Evolutionary conservation across 2,329 filamentous ascomycete species (phyloP).

Genomic region (Botrytis aclada): DNA sequence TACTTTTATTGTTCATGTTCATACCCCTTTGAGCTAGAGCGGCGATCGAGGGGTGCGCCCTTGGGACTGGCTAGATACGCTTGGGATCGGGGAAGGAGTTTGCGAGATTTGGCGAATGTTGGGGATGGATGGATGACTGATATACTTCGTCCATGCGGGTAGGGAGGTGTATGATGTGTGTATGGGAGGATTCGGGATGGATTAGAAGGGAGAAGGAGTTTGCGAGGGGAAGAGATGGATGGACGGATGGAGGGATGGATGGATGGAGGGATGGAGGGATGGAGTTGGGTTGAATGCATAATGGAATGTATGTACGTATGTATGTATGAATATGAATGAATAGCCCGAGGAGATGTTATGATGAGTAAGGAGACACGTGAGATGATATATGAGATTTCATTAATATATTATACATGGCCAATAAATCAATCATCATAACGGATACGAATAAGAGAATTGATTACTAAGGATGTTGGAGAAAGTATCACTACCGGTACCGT

Average conservation of each 20-base stretch:
- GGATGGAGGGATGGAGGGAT: neutral
- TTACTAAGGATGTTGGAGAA: neutral
- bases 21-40: neutral
- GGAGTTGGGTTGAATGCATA: neutral
- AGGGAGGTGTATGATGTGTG: neutral
- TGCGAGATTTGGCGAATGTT: neutral
- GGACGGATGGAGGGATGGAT: neutral
- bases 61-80: neutral
- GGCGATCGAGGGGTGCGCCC: constrained; percentile 3
- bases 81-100: constrained; percentile 13
- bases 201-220: neutral
- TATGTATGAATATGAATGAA: no score
- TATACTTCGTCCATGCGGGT: no score
- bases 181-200: neutral
- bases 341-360: neutral
- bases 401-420: no score
- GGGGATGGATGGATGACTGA: neutral
- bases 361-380: no score
- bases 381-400: neutral
- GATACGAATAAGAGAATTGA: neutral
- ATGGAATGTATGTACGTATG: neutral
- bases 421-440: no score
- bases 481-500: no score
- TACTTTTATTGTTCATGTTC: no score
- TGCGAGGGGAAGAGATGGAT: neutral